Evolutionary conservation across 805 yeast genomes (phyloP), one percentile per base, ranked within the genome.

Genomic region (Kluyveromyces nonfermentans): DNA sequence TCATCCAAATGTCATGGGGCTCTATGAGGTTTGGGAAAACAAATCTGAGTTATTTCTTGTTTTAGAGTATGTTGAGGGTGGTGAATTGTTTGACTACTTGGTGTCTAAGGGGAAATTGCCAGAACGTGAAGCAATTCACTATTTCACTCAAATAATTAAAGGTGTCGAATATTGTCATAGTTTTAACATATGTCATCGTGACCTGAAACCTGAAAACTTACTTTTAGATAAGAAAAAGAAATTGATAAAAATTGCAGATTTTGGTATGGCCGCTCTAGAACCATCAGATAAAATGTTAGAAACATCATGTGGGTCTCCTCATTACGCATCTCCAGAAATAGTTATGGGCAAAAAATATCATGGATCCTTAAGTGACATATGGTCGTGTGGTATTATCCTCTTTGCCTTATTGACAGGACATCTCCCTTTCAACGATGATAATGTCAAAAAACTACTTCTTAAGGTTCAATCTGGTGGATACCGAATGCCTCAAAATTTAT

Each of bases 1-100:
- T 47, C 97, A 93, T 63, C 87, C 95, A 10, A 90, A 93, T 57
- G 93, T 93, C 19, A 80, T 93, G 76, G 84, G 93, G 20, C 70
- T 93, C 33, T 93, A 88, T 60, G 98, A 93, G 59, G 98, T 93
- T 19, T 93, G 97, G 97, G 98, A 93, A 64, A 90, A 94, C 51
- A 82, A 87, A 51, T 87, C 86, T 57, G 96, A 90, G 47, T 71
- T 93, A 45, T 85, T 81, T 55, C 62, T 85, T 50, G 87, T 85
- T 14, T 65, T 85, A 41, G 94, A 85, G 59, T 85, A 83, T 59
- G 90, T 85, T 28, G 89, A 85, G 62, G 90, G 93, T n/a, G 94
- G 94, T 46, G 94, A 85, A 62, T 65, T 85, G 43, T 85, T 85
- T 52, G 93, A 85, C 55, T 72, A 80, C 48, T 66, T 85, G 44